These are phyloP conservation scores for Botryococcus braunii DNA, from an alignment of 163 green algal genomes.

Conservation along the genomic window DNA sequence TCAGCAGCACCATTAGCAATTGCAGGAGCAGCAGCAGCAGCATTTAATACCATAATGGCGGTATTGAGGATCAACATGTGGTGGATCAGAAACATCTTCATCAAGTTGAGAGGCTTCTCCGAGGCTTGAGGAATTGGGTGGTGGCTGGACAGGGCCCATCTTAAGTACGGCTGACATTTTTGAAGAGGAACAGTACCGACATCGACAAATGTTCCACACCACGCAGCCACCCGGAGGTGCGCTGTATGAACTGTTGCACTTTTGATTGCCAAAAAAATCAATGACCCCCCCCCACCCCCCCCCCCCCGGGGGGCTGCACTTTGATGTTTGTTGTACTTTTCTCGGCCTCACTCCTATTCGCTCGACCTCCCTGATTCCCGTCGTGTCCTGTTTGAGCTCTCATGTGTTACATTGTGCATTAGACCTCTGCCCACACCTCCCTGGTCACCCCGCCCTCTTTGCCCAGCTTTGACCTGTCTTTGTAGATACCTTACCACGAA, in stretches of 20 bases:
- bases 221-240: conserved; percentile 19
- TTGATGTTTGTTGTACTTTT: background rate
- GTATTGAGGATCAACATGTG: no score
- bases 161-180: conserved; percentile 56
- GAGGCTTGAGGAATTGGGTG: background rate
- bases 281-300: background rate
- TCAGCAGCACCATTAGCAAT: background rate
- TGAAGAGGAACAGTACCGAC: conserved; percentile 42
- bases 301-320: background rate
- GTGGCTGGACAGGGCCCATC: conserved; percentile 47
- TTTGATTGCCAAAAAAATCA: no score
- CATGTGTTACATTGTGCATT: no score
- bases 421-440: no score
- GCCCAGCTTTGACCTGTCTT: no score
- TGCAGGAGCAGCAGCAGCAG: background rate
- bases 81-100: background rate
- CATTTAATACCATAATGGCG: background rate
- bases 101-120: background rate
- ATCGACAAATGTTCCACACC: conserved; percentile 51
- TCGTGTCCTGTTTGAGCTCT: background rate
- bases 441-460: no score
- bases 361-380: background rate
- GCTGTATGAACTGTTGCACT: no score
- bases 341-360: background rate
- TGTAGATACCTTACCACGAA: no score